A percentile compares a stretch with the other conserved stretches of the same genome.
phyloP scores from a whole-genome alignment of 345 rosid species.

The Heritiera fomes region DNA sequence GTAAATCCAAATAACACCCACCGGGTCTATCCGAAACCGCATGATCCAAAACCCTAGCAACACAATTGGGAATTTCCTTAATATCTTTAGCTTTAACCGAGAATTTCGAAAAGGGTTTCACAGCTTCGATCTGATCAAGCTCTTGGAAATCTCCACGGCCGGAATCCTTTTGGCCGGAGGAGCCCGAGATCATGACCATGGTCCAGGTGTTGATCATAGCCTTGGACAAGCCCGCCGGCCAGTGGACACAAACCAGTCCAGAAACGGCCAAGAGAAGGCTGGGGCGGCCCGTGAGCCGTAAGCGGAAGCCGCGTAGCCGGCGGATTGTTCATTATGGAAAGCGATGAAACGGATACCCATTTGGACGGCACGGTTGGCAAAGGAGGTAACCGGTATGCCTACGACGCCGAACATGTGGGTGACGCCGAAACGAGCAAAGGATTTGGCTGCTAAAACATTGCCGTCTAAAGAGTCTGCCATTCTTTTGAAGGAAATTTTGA shows the following conservation, averaged over 20 bases:
- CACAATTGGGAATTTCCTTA: slow-evolving; percentile 70
- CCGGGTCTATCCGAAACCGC: slow-evolving; percentile 78
- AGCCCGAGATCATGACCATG: slow-evolving; percentile 91
- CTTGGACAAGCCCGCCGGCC: slow-evolving; percentile 88
- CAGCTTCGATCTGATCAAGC: slow-evolving; percentile 91
- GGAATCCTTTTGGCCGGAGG: slow-evolving; percentile 74
- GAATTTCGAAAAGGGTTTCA: slow-evolving; percentile 71
- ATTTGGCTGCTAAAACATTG: slow-evolving; percentile 62
- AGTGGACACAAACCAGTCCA: slow-evolving; percentile 96
- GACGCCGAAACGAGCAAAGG: slow-evolving; percentile 69
- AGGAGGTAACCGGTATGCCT: slow-evolving; percentile 92
- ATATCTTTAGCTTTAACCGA: slow-evolving; percentile 65
- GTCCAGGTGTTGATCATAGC: slow-evolving; percentile 93
- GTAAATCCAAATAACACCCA: slow-evolving; percentile 90
- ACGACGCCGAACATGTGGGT: slow-evolving; percentile 96
- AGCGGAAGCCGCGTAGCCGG: slow-evolving; percentile 97
- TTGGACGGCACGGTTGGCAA: slow-evolving; percentile 78
- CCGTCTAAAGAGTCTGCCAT: slow-evolving; percentile 54
- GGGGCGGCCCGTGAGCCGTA: slow-evolving; percentile 86
- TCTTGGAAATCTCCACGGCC: slow-evolving; percentile 96
- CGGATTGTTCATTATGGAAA: slow-evolving; percentile 98
- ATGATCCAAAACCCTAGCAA: slow-evolving; percentile 65
- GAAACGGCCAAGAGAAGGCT: slow-evolving; percentile 88
- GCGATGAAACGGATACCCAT: slow-evolving; percentile 88
- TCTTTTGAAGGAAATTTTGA: background rate